Evolutionary conservation across 108 stramenopile species (phyloP), one percentile per base, ranked within the genome.

Genomic region (Discostella pseudostelligera): DNA sequence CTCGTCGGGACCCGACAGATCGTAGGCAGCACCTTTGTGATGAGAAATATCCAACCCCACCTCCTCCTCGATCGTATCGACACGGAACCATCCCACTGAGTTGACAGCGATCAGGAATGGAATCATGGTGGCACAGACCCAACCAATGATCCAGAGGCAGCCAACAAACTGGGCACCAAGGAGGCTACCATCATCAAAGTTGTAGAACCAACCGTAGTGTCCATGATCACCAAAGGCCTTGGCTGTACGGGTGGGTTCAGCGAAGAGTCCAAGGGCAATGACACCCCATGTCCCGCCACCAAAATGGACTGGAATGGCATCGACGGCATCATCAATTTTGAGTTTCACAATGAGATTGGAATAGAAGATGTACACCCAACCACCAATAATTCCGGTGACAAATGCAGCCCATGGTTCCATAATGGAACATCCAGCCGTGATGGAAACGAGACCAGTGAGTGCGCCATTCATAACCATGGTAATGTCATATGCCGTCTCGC

Each of bases 301-400:
- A 67, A 91, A 70, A 65, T 97, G 96, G 9, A 96, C 92, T 5
- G 96, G 93, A 49, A 93, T 87, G 42, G 95, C 97, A 68, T 96
- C 90, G 2, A 97, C 94, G 39, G 95, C 93, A 69, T 98, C 97
- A 70, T 98, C 97, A 54, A 98, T 80, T 16, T 81, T 36, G 10
- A 76, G 45, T 61, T 67, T 57, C 14, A 95, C 67, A 24, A 98
- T 72, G 10, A 83, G 61, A 13, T 63, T 50, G 48, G 84, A 84
- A 10, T 72, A 67, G 40, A 51, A 63, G 39, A 87, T 45, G 76
- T 96, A 98, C 6, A 97, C 36, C 63, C 79, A 59, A 2, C 93
- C 96, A 45, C 87, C 89, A 29, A 95, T 44, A 24, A 81, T 19
- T 5, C 98, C 98, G 58, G 90, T 90, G 24, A 94, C 46, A 29